phyloP scores from a whole-genome alignment of 371 early-diverging fungal species.

The Phascolomyces articulosus region DNA sequence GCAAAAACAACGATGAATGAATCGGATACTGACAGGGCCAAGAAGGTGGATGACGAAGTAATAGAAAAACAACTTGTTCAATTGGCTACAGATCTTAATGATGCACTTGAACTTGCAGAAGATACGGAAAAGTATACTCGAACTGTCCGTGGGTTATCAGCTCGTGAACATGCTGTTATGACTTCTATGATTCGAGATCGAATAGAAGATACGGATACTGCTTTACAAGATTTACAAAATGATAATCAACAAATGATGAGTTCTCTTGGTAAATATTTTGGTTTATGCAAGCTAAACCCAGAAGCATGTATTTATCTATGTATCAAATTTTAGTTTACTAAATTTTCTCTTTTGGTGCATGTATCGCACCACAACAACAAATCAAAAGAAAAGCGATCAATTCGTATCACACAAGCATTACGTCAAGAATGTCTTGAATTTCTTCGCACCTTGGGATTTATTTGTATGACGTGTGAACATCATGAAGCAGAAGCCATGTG shows the following conservation, averaged over 20 bases:
- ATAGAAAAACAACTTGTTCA: constrained; percentile 20
- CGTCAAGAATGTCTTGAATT: constrained; percentile 54
- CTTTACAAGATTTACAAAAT: constrained; percentile 19
- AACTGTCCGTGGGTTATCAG: constrained; percentile 34
- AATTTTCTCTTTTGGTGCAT: too few species aligned
- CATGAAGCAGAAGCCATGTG: constrained; percentile 78
- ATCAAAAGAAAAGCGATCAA: constrained; percentile 50
- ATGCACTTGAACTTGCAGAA: constrained; percentile 17
- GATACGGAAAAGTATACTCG: constrained; percentile 38
- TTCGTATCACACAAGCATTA: constrained; percentile 52
- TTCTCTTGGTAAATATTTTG: constrained; percentile 32
- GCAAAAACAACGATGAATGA: too few species aligned
- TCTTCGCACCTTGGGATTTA: constrained; percentile 53
- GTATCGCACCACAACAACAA: background rate
- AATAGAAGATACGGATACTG: constrained; percentile 11
- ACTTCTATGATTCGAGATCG: constrained; percentile 17
- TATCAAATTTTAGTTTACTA: too few species aligned
- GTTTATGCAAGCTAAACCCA: too few species aligned
- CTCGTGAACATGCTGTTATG: constrained; percentile 24
- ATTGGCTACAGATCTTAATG: constrained; percentile 27
- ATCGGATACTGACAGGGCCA: too few species aligned
- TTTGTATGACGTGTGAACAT: constrained; percentile 44
- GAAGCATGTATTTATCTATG: too few species aligned
- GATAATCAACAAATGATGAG: constrained; percentile 30
- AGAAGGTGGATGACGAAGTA: background rate